phyloP scores from a whole-genome alignment of 2,329 filamentous ascomycete species.

The Anisogramma anomala region DNA sequence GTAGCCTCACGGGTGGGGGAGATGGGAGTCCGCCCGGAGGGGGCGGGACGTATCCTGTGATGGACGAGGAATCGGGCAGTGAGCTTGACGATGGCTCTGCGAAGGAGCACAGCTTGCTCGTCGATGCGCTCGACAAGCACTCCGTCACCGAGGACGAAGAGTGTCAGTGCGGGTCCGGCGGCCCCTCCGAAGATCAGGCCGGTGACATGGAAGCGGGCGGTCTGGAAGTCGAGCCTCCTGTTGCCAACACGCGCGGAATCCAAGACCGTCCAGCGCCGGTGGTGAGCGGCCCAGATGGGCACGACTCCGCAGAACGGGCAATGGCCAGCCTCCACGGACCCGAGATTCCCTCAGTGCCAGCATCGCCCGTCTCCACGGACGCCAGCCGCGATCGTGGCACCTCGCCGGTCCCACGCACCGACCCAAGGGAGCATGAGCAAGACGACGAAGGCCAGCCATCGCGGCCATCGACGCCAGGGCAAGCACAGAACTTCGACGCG shows the following conservation, averaged over 20 bases:
- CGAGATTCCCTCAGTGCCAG: background rate
- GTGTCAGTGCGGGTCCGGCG: background rate
- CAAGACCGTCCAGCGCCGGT: background rate
- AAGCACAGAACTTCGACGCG: too few species aligned
- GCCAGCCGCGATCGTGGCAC: background rate
- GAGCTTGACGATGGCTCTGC: background rate
- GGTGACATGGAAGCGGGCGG: too few species aligned
- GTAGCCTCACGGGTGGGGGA: too few species aligned
- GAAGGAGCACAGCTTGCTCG: background rate
- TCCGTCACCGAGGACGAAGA: background rate
- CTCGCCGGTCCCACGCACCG: background rate
- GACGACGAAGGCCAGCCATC: too few species aligned
- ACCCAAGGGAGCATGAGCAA: background rate
- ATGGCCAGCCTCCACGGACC: constrained; percentile 1
- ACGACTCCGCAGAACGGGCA: background rate
- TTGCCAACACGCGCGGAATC: background rate
- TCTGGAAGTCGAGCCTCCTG: too few species aligned
- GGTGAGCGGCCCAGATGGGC: background rate
- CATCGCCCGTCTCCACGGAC: constrained; percentile 7
- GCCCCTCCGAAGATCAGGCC: background rate
- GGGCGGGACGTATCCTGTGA: background rate
- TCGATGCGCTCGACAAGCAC: background rate
- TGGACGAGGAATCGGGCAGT: background rate
- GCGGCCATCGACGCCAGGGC: too few species aligned
- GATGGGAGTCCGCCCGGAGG: too few species aligned